Percentiles rank a stretch among this genome's conserved stretches.
Evolutionary conservation across 768 basidiomycete genomes (phyloP).

Genomic region (Rhodotorula toruloides): DNA sequence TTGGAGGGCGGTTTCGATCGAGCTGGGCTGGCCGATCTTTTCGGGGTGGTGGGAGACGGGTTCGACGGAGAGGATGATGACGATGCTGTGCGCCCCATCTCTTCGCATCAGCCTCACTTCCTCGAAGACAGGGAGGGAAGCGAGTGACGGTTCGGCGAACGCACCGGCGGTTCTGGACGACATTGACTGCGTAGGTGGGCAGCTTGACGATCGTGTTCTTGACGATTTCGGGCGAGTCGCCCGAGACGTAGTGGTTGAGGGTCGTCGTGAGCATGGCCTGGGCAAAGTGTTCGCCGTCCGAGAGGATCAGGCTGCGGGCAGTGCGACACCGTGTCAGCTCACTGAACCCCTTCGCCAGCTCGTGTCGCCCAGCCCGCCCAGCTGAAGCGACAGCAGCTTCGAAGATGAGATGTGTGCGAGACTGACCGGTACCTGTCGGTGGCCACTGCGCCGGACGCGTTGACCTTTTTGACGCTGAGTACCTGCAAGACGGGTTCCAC

Average conservation of each 20-base stretch:
- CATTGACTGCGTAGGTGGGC: conserved; percentile 72
- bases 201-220: conserved; percentile 67
- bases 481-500: conserved; percentile 62
- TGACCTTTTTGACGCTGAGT: conserved; percentile 74
- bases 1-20: conserved; percentile 44
- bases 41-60: conserved; percentile 55
- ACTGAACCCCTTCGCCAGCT: background rate
- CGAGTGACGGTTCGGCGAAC: conserved; percentile 39
- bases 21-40: conserved; percentile 67
- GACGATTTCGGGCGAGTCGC: conserved; percentile 56
- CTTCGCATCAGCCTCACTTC: conserved; percentile 7
- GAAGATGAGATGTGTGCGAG: conserved; percentile 7
- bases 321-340: conserved; percentile 50
- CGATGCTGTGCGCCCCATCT: conserved; percentile 57
- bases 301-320: conserved; percentile 71
- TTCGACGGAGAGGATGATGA: conserved; percentile 69
- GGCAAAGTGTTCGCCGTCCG: conserved; percentile 77
- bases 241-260: conserved; percentile 63
- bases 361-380: too few relatives aligned
- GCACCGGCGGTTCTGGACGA: conserved; percentile 76
- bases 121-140: background rate
- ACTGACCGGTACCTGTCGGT: conserved; percentile 47
- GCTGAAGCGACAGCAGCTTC: background rate
- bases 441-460: conserved; percentile 47
- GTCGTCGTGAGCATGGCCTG: conserved; percentile 96